Percentiles rank a stretch among this genome's conserved stretches.
phyloP scores from a whole-genome alignment of 1,284 basidiomycete species.

The Marasmius oreades region DNA sequence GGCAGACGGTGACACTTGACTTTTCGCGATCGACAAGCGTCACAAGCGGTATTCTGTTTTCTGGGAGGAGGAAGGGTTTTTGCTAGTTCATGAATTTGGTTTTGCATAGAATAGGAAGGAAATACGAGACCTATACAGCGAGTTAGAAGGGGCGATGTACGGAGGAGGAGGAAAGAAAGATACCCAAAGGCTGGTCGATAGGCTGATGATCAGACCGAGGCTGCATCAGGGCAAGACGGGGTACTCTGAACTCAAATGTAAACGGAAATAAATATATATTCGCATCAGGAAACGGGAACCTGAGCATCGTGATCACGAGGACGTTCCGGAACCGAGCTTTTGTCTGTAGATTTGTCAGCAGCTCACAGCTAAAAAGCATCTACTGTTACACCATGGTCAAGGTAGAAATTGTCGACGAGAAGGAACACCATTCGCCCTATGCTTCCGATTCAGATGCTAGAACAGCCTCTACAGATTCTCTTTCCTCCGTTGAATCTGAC shows the following conservation, averaged over 20 bases:
- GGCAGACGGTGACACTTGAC: constrained; percentile 78
- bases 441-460: constrained; percentile 62
- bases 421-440: constrained; percentile 68
- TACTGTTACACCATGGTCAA: constrained; percentile 63
- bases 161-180: constrained; percentile 9
- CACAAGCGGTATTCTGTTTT: constrained; percentile 89
- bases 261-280: neutral
- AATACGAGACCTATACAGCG: constrained; percentile 49
- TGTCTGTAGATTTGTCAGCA: neutral
- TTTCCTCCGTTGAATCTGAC: constrained; percentile 73
- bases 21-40: constrained; percentile 82
- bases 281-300: neutral
- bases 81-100: constrained; percentile 72
- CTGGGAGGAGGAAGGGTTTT: constrained; percentile 72
- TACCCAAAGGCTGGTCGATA: constrained; percentile 1
- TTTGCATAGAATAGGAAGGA: constrained; percentile 63
- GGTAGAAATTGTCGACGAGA: constrained; percentile 79
- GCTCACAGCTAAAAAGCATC: neutral
- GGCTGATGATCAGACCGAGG: constrained; percentile 5
- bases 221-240: constrained; percentile 1
- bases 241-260: neutral
- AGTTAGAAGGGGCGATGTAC: constrained; percentile 23
- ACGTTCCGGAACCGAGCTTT: neutral
- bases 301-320: neutral
- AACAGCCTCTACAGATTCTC: constrained; percentile 64